A percentile compares a stretch with the other conserved stretches of the same genome.
phyloP scores from a whole-genome alignment of 495 filamentous ascomycete species.

The Talaromyces borbonicus region DNA sequence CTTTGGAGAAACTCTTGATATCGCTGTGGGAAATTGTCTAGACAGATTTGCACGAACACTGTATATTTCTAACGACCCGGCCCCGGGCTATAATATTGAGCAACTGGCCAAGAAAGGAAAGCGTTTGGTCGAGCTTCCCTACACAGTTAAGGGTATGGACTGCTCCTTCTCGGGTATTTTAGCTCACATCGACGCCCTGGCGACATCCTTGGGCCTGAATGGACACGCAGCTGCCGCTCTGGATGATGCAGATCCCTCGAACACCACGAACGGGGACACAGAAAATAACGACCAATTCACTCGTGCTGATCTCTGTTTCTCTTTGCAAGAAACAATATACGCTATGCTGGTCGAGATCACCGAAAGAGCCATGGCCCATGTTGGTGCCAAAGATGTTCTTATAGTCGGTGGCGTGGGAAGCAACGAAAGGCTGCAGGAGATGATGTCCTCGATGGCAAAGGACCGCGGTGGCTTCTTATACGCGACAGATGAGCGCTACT shows the following conservation, averaged over 20 bases:
- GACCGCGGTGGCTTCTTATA: conserved; percentile 85
- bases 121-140: conserved; percentile 77
- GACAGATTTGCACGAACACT: conserved; percentile 91
- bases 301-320: conserved; percentile 85
- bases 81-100: conserved; percentile 96
- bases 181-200: conserved; percentile 68
- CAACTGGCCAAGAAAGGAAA: conserved; percentile 77
- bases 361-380: conserved; percentile 96
- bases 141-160: conserved; percentile 98
- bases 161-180: conserved; percentile 90
- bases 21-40: conserved; percentile 94
- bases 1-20: conserved; percentile 95
- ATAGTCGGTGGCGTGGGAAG: conserved; percentile 98
- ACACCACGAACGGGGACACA: conserved; percentile 12
- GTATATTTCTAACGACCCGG: conserved; percentile 86
- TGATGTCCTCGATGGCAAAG: conserved; percentile 96
- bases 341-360: conserved; percentile 98
- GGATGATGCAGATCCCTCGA: conserved; percentile 27
- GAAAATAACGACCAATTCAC: conserved; percentile 45
- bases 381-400: conserved; percentile 79
- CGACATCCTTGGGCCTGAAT: conserved; percentile 46
- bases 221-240: conserved; percentile 26
- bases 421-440: conserved; percentile 90
- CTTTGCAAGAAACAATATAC: conserved; percentile 87
- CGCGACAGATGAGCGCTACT: conserved; percentile 94